phyloP scores from a whole-genome alignment of 2,329 filamentous ascomycete species.

The Ceratocystis papillata region DNA sequence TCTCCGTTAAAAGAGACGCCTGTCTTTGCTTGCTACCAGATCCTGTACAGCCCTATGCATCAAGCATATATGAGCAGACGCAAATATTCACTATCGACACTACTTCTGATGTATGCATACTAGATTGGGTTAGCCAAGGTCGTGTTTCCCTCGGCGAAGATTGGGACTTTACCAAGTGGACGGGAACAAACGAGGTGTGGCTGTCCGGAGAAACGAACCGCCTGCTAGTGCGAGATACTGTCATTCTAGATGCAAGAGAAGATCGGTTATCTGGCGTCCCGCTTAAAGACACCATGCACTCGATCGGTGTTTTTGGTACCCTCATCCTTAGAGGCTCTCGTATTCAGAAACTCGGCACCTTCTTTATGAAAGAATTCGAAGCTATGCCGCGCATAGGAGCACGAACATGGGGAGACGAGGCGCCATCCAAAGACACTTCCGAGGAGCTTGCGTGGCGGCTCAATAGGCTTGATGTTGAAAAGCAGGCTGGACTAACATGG shows the following conservation, averaged over 20 bases:
- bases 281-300: slow-evolving; percentile 56
- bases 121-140: slow-evolving; percentile 93
- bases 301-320: slow-evolving; percentile 69
- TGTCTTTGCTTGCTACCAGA: slow-evolving; percentile 67
- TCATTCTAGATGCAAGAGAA: slow-evolving; percentile 56
- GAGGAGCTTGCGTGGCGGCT: slow-evolving; percentile 44
- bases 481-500: slow-evolving; percentile 56
- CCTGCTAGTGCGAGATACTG: slow-evolving; percentile 73
- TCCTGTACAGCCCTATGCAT: slow-evolving; percentile 80
- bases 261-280: slow-evolving; percentile 34
- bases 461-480: slow-evolving; percentile 48
- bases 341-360: slow-evolving; percentile 54
- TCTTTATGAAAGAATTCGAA: slow-evolving; percentile 70
- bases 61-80: slow-evolving; percentile 71
- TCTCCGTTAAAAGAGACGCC: slow-evolving; percentile 41
- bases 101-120: slow-evolving; percentile 57
- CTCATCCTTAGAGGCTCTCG: slow-evolving; percentile 67
- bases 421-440: slow-evolving; percentile 30
- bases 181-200: slow-evolving; percentile 83
- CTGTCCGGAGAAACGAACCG: slow-evolving; percentile 32
- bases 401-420: slow-evolving; percentile 48
- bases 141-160: slow-evolving; percentile 74
- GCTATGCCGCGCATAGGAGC: slow-evolving; percentile 70
- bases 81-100: slow-evolving; percentile 61
- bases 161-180: slow-evolving; percentile 74